Conservation (phyloP, 305 asterid genomes). For the Nicotiana rustica region DNA sequence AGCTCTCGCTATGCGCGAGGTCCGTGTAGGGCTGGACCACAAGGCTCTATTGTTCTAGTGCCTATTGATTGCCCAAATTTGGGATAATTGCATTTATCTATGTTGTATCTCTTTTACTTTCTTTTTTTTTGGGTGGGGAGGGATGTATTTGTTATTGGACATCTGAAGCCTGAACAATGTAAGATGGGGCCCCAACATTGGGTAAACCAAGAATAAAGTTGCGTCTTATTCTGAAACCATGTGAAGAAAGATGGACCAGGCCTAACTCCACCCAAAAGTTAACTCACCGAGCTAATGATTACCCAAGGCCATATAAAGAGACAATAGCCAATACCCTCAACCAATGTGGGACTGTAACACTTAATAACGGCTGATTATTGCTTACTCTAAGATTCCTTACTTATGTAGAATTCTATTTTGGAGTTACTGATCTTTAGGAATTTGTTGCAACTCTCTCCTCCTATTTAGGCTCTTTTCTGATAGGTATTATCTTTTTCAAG, state of each 20-base stretch:
- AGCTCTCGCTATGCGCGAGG: no score
- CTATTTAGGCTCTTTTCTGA: no score
- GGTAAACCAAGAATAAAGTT: slow-evolving; percentile 16
- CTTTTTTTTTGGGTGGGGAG: background rate
- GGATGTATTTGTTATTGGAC: background rate
- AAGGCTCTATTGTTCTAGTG: slow-evolving; percentile 3
- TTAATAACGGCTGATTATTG: no score
- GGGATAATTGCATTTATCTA: background rate
- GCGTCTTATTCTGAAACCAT: slow-evolving; percentile 22
- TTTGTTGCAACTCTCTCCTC: no score
- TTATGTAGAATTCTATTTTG: no score
- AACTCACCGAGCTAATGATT: background rate
- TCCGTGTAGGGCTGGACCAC: no score
- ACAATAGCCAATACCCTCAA: slow-evolving; percentile 9
- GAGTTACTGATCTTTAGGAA: no score
- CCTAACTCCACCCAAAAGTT: slow-evolving; percentile 24
- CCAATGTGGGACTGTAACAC: background rate
- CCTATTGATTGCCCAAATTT: slow-evolving; percentile 21
- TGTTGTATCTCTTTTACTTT: background rate
- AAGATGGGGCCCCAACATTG: background rate
- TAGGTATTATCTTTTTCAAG: no score
- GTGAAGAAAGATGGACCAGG: slow-evolving; percentile 6
- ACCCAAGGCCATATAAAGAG: background rate
- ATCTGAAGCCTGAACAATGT: background rate
- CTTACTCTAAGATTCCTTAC: no score